Conservation (phyloP, 2,329 filamentous ascomycete genomes). For the Berkeleyomyces basicola region DNA sequence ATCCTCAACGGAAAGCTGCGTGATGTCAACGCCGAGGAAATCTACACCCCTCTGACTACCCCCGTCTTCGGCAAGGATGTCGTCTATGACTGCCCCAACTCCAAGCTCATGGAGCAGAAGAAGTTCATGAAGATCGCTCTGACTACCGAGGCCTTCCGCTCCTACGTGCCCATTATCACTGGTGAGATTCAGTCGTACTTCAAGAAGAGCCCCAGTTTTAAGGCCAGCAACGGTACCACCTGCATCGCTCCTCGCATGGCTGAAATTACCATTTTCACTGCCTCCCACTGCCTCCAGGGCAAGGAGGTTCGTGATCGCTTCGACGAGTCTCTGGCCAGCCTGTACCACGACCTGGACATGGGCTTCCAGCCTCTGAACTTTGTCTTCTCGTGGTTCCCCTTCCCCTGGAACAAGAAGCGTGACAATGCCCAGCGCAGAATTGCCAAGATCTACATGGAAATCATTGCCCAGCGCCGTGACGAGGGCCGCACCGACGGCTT, state of each 20-base stretch:
- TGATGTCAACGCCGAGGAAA: conserved; percentile 80
- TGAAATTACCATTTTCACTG: conserved; percentile 80
- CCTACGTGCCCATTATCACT: conserved; percentile 64
- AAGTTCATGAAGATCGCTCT: conserved; percentile 80
- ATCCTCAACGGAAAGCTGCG: conserved; percentile 81
- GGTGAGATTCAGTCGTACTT: conserved; percentile 59
- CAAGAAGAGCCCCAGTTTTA: conserved; percentile 48
- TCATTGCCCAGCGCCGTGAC: conserved; percentile 55
- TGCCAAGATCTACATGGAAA: conserved; percentile 65
- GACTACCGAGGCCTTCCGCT: conserved; percentile 55
- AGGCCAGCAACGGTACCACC: conserved; percentile 49
- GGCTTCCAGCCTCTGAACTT: conserved; percentile 84
- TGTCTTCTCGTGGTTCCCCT: conserved; percentile 71
- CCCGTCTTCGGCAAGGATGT: conserved; percentile 69
- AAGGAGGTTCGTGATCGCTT: conserved; percentile 68
- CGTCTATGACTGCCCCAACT: conserved; percentile 79
- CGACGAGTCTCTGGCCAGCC: conserved; percentile 60
- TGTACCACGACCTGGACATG: conserved; percentile 83
- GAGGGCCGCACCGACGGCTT: conserved; percentile 33
- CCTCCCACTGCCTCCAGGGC: conserved; percentile 71
- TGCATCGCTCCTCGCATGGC: conserved; percentile 63
- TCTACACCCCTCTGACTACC: conserved; percentile 62
- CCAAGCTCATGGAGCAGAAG: conserved; percentile 92
- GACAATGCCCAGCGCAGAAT: conserved; percentile 68
- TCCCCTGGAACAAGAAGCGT: conserved; percentile 74